Conservation (phyloP, 768 basidiomycete species). For the Postia placenta region DNA sequence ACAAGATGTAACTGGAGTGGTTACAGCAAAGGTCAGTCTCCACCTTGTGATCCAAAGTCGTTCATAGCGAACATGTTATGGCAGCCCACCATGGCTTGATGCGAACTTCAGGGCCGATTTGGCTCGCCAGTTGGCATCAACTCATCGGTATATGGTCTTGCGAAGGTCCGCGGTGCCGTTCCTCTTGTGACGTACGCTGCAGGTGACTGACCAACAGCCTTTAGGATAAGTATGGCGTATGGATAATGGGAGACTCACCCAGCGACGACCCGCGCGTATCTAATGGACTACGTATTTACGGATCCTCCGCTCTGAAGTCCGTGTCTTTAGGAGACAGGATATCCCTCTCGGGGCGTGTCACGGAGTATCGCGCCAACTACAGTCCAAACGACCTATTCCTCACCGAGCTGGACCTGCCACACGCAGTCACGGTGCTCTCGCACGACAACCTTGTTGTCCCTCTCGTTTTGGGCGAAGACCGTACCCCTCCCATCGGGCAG, state of each 20-base stretch:
- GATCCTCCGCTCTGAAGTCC: slow-evolving; percentile 31
- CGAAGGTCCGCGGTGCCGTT: neutral
- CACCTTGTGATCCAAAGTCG: neutral
- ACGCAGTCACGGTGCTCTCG: slow-evolving; percentile 38
- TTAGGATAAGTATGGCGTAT: slow-evolving; percentile 43
- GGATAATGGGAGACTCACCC: slow-evolving; percentile 38
- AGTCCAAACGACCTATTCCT: slow-evolving; percentile 40
- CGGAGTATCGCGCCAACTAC: slow-evolving; percentile 43
- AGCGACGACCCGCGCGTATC: slow-evolving; percentile 41
- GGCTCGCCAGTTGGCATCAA: neutral
- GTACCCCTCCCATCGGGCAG: slow-evolving; percentile 44
- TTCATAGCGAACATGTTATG: neutral
- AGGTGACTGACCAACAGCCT: neutral
- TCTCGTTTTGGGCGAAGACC: slow-evolving; percentile 45
- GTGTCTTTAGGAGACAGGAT: slow-evolving; percentile 41
- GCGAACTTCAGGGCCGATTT: neutral
- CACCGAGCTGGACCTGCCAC: slow-evolving; percentile 43
- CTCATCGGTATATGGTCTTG: too few species aligned
- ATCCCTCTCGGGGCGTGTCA: slow-evolving; percentile 38
- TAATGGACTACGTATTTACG: slow-evolving; percentile 45
- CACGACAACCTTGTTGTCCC: slow-evolving; percentile 40
- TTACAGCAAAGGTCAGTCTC: slow-evolving; percentile 44
- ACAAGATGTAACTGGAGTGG: slow-evolving; percentile 41
- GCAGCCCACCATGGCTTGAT: neutral
- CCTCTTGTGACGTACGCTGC: neutral